These are phyloP conservation scores for Penicillium sp. DNA, from an alignment of 2,329 filamentous ascomycete species.

Conservation along the genomic window DNA sequence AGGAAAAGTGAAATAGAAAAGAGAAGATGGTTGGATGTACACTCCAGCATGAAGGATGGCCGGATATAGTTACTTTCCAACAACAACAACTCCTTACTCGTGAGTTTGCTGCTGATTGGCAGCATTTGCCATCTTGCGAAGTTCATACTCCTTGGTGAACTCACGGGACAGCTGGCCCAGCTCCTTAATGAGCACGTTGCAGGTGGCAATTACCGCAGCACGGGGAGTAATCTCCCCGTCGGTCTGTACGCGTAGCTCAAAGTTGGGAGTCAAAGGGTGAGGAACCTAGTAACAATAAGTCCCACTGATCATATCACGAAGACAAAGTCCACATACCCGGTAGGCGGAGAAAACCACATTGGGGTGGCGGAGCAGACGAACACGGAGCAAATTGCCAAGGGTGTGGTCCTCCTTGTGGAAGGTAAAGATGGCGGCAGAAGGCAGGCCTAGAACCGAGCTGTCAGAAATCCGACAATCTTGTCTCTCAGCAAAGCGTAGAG, in stretches of 20 bases:
- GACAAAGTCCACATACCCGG: conserved; percentile 59
- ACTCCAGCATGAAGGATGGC: neutral
- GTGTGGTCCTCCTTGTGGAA: conserved; percentile 98
- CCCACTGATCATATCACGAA: neutral
- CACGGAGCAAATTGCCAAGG: conserved; percentile 82
- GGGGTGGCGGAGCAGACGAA: conserved; percentile 79
- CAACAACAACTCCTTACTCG: conserved; percentile 21
- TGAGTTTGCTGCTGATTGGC: conserved; percentile 50
- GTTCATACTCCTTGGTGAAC: conserved; percentile 89
- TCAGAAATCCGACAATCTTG: conserved; percentile 4
- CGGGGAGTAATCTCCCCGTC: conserved; percentile 87
- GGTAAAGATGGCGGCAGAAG: conserved; percentile 92
- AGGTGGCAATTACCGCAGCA: conserved; percentile 78
- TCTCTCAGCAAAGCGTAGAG: neutral
- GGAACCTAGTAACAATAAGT: conserved; percentile 35
- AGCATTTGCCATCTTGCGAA: conserved; percentile 78
- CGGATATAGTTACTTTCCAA: neutral
- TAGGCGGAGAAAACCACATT: conserved; percentile 91
- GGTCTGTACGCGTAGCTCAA: conserved; percentile 83
- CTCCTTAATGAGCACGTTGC: conserved; percentile 78
- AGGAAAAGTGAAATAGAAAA: neutral
- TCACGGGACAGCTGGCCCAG: conserved; percentile 78
- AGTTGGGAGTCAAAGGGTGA: conserved; percentile 51
- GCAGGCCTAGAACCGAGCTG: conserved; percentile 64
- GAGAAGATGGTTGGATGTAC: neutral